These are phyloP conservation scores for Rasamsonia emersonii DNA, from an alignment of 2,329 filamentous ascomycete species.

Conservation along the genomic window DNA sequence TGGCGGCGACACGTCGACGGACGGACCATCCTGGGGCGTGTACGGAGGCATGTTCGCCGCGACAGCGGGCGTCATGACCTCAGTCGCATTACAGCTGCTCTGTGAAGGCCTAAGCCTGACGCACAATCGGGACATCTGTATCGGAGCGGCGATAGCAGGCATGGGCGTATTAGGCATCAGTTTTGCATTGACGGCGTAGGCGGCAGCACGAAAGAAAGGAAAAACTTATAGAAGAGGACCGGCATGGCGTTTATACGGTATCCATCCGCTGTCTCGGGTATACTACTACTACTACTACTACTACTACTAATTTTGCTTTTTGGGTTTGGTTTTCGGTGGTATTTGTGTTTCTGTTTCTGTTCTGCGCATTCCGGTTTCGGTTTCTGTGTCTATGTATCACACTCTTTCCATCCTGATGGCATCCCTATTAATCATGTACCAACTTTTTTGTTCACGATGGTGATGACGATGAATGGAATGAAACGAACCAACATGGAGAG, in stretches of 20 bases:
- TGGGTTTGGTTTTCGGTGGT: too few species aligned
- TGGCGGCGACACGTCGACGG: conserved; percentile 19
- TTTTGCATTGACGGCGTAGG: conserved; percentile 71
- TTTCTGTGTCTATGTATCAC: too few species aligned
- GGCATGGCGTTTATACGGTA: conserved; percentile 2
- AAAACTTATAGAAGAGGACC: conserved; percentile 4
- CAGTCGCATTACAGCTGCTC: conserved; percentile 81
- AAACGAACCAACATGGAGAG: too few species aligned
- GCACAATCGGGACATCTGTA: conserved; percentile 29
- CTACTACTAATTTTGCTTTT: too few species aligned
- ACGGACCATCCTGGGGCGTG: conserved; percentile 44
- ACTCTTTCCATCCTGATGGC: too few species aligned
- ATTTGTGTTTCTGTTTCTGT: too few species aligned
- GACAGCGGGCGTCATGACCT: conserved; percentile 92
- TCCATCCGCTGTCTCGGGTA: too few species aligned
- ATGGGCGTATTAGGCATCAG: conserved; percentile 84
- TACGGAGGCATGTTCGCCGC: conserved; percentile 66
- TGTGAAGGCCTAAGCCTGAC: conserved; percentile 76
- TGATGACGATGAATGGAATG: too few species aligned
- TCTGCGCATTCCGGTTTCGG: too few species aligned
- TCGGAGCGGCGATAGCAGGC: conserved; percentile 39
- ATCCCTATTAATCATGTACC: too few species aligned
- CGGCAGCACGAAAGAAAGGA: conserved; percentile 2
- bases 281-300: too few species aligned
- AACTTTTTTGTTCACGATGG: too few species aligned